Evolutionary conservation across 768 basidiomycete genomes (phyloP), one percentile per base, ranked within the genome.

Genomic region (Kwoniella sp.): DNA sequence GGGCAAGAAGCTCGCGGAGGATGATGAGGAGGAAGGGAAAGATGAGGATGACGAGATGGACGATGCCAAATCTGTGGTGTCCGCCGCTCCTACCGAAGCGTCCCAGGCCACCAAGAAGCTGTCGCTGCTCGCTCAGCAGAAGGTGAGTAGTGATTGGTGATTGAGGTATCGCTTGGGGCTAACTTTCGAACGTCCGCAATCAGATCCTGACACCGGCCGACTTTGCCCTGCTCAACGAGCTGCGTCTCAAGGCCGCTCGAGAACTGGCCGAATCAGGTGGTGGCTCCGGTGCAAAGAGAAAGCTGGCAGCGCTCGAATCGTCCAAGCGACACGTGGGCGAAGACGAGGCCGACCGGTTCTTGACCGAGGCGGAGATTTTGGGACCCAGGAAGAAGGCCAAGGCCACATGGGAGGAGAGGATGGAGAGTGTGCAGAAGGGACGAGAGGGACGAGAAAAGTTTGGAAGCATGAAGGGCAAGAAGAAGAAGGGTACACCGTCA

Each of bases 121-220:
- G 27, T 70, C 70, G 14, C 48, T 74, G 6, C 42, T 74, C 19
- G 72, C 72, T 46, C 70, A 71, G 48, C 70, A 71, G 33, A 74
- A 74, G 67, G 69, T 67, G 27, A 49, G 60, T 60, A 10, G n/a
- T 26, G 28, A n/a, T 28, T 43, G 17, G 17, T 39, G n/a, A n/a
- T n/a, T n/a, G n/a, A n/a, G n/a, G n/a, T n/a, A n/a, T n/a, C n/a
- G n/a, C n/a, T n/a, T 1, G 7, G 10, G 10, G 11, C 15, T 5
- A 6, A 43, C 7, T 19, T 33, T 29, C 28, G 14, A n/a, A n/a
- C n/a, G n/a, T n/a, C n/a, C n/a, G 9, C 15, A 11, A 27, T 0
- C 60, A 95, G 90, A 98, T 99, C 65, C 82, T 98, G 36, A 98
- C 95, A 0, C 95, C 95, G 0, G 91, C 91, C 26, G 95, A 99